phyloP scores from a whole-genome alignment of 371 early-diverging fungal genomes.

The Mortierella sp. region DNA sequence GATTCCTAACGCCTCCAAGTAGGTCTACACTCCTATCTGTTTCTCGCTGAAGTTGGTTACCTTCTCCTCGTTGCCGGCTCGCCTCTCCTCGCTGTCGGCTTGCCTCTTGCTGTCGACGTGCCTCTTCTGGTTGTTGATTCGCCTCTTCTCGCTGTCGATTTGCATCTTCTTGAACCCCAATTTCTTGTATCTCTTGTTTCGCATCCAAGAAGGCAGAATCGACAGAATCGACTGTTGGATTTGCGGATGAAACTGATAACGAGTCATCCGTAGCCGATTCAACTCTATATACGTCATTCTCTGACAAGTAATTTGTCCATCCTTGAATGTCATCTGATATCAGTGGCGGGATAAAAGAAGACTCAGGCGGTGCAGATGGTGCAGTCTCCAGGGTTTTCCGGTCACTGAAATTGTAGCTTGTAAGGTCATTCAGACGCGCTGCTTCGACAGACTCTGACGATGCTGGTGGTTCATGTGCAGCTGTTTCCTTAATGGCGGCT shows the following conservation, averaged over 20 bases:
- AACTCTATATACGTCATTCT: not conserved
- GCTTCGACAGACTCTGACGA: not conserved
- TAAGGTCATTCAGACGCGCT: slow-evolving; percentile 4
- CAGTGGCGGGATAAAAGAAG: slow-evolving; percentile 15
- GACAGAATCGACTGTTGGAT: too few species aligned
- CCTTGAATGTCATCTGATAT: slow-evolving; percentile 16
- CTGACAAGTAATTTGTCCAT: not conserved
- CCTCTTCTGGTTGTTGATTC: too few species aligned
- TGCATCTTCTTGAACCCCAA: too few species aligned
- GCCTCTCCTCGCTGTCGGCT: too few species aligned
- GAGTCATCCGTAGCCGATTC: not conserved
- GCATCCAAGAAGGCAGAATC: too few species aligned
- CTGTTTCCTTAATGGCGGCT: not conserved
- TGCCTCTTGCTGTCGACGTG: too few species aligned
- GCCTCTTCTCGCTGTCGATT: not conserved
- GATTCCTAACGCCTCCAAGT: too few species aligned
- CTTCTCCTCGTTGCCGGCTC: too few species aligned
- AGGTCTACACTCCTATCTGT: too few species aligned
- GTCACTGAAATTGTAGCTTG: slow-evolving; percentile 26
- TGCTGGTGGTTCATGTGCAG: not conserved
- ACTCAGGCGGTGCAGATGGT: slow-evolving; percentile 36
- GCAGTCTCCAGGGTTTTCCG: slow-evolving; percentile 32
- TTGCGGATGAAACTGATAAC: too few species aligned
- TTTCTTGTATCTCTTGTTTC: not conserved
- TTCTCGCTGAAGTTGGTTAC: too few species aligned